Percentiles rank a stretch among this genome's conserved stretches.
phyloP scores from a whole-genome alignment of 495 filamentous ascomycete species.

The Daldinia caldariorum region DNA sequence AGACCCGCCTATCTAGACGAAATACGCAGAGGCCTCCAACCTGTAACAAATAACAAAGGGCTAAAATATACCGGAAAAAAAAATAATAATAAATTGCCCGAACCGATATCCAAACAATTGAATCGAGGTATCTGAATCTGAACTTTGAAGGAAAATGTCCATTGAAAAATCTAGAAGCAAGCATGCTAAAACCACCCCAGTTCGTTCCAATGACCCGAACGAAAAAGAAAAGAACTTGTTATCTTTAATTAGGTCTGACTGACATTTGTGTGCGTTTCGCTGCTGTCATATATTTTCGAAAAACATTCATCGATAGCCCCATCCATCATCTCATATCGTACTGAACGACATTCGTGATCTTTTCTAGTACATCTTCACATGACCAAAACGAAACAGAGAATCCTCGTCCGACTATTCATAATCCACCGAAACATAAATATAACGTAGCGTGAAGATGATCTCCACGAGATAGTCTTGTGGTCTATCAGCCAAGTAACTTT shows the following conservation, averaged over 20 bases:
- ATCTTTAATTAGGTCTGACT: constrained; percentile 19
- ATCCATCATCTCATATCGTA: constrained; percentile 23
- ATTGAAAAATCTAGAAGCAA: constrained; percentile 41
- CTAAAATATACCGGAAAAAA: neutral
- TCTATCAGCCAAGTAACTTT: neutral
- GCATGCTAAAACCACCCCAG: constrained; percentile 24
- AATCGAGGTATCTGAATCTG: constrained; percentile 7
- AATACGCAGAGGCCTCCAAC: constrained; percentile 20
- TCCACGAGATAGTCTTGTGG: neutral
- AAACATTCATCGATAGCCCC: constrained; percentile 26
- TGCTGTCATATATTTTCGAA: constrained; percentile 20
- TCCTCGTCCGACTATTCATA: neutral
- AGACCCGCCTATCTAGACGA: constrained; percentile 28
- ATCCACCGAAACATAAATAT: constrained; percentile 10
- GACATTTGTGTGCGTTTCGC: constrained; percentile 26
- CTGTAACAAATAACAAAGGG: neutral
- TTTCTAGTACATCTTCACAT: constrained; percentile 18
- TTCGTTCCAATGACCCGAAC: constrained; percentile 20
- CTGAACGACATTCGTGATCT: constrained; percentile 15
- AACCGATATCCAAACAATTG: neutral
- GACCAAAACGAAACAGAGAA: constrained; percentile 8
- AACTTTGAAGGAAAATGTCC: constrained; percentile 30
- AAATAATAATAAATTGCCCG: neutral
- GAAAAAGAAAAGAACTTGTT: constrained; percentile 21
- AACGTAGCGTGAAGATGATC: constrained; percentile 12